A percentile compares a stretch with the other conserved stretches of the same genome.
phyloP scores from a whole-genome alignment of 306 rosid species.

The Sesbania bispinosa region DNA sequence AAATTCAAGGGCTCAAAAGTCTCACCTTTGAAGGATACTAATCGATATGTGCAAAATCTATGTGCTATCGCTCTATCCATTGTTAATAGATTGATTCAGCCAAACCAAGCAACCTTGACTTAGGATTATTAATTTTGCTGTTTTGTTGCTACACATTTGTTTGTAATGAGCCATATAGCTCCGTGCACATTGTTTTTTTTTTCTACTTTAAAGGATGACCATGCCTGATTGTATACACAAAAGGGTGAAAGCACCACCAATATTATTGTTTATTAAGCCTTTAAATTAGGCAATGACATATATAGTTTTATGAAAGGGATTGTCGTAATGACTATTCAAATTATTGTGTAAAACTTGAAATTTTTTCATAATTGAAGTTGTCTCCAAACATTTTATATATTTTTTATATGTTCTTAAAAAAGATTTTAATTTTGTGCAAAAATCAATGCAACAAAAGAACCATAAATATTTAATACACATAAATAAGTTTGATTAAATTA shows the following conservation, averaged over 20 bases:
- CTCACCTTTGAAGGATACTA: constrained; percentile 13
- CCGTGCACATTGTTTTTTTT: background rate
- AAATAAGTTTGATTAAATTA: no score
- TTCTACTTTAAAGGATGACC: background rate
- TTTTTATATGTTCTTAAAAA: no score
- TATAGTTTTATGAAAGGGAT: background rate
- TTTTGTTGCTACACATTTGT: background rate
- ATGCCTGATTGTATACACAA: no score
- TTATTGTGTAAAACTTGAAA: background rate
- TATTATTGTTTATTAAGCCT: no score
- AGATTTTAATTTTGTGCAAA: no score
- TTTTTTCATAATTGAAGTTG: background rate
- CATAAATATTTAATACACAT: no score
- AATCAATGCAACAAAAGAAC: no score
- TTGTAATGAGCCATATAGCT: background rate
- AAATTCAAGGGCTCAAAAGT: background rate
- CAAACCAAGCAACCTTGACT: background rate
- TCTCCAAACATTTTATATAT: no score
- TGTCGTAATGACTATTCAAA: background rate
- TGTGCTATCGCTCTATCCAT: constrained; percentile 18
- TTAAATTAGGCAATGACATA: background rate
- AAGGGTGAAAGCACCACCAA: background rate
- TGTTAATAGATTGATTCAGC: background rate
- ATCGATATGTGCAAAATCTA: constrained; percentile 11
- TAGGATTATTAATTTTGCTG: background rate